A percentile compares a stretch with the other conserved stretches of the same genome.
Evolutionary conservation across 208 protist genomes (phyloP).

Genomic region (Trypanosoma congolense): DNA sequence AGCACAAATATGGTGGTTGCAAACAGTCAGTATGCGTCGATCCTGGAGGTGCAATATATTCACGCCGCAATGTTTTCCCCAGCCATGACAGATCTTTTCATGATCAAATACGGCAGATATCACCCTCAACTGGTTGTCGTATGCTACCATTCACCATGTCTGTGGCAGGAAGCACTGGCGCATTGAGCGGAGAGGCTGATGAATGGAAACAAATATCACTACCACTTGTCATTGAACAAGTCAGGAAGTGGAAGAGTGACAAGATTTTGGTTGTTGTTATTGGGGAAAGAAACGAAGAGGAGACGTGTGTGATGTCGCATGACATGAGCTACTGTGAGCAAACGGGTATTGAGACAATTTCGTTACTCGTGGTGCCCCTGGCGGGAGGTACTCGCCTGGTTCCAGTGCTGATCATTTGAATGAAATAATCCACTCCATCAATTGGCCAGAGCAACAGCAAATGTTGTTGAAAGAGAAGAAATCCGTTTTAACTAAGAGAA

Average conservation of each 20-base stretch:
- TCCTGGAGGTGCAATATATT: conserved; percentile 24
- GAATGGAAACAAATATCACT: conserved; percentile 23
- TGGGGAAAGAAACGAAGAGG: conserved; percentile 5
- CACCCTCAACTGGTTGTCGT: conserved; percentile 12
- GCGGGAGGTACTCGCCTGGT: too few species aligned
- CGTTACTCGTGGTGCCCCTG: too few species aligned
- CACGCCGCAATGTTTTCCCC: conserved; percentile 38
- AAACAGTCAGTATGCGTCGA: conserved; percentile 44
- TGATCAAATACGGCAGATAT: conserved; percentile 27
- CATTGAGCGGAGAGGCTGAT: neutral
- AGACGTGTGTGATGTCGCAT: conserved; percentile 15
- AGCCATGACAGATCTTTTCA: conserved; percentile 35
- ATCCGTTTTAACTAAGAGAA: neutral
- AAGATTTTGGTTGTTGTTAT: conserved; percentile 34
- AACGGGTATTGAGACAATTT: conserved; percentile 10
- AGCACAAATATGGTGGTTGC: conserved; percentile 21
- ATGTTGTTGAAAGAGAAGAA: neutral
- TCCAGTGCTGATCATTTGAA: too few species aligned
- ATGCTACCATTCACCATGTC: conserved; percentile 13
- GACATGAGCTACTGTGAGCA: neutral
- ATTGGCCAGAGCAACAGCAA: conserved; percentile 25
- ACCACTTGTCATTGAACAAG: conserved; percentile 26
- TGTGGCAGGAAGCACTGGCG: neutral
- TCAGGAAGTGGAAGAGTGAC: conserved; percentile 16
- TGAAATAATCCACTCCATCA: conserved; percentile 45